Percentiles rank a stretch among this genome's conserved stretches.
Conservation (phyloP, 1,284 basidiomycete genomes). For the Albatrellus sp. region DNA sequence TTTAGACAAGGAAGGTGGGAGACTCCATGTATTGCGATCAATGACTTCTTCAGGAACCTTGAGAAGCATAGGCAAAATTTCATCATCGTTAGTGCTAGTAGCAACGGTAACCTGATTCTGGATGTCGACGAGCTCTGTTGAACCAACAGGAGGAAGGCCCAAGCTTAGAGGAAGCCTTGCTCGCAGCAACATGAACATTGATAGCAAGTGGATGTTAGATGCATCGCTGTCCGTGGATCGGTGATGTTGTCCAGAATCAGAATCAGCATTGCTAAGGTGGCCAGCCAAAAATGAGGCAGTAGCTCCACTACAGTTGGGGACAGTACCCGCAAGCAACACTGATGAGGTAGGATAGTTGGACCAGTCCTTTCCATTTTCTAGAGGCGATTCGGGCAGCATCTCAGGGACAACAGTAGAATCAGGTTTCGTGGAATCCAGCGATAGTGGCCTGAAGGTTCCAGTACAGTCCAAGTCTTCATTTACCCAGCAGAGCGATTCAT, state of each 20-base stretch:
- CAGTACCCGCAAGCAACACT: not conserved
- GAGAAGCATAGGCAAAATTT: not conserved
- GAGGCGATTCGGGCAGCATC: not conserved
- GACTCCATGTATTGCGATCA: conserved; percentile 1
- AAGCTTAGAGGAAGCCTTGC: not conserved
- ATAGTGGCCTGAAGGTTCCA: not conserved
- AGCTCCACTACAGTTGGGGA: not conserved
- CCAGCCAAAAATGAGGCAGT: not conserved
- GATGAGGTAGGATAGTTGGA: not conserved
- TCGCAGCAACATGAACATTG: not conserved
- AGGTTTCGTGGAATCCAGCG: not conserved
- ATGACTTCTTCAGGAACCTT: not conserved
- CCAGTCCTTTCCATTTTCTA: not conserved
- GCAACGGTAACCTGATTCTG: not conserved
- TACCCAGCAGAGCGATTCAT: no score
- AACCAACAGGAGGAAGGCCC: no score
- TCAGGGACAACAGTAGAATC: not conserved
- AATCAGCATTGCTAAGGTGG: no score
- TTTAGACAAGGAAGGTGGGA: not conserved
- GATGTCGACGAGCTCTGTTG: no score
- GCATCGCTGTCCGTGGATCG: not conserved
- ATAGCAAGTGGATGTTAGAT: not conserved
- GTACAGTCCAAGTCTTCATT: not conserved
- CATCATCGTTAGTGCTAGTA: not conserved
- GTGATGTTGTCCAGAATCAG: not conserved